Percentiles rank a stretch among this genome's conserved stretches.
Evolutionary conservation across 2,329 filamentous ascomycete genomes (phyloP).

Genomic region (Phialophora tarda): DNA sequence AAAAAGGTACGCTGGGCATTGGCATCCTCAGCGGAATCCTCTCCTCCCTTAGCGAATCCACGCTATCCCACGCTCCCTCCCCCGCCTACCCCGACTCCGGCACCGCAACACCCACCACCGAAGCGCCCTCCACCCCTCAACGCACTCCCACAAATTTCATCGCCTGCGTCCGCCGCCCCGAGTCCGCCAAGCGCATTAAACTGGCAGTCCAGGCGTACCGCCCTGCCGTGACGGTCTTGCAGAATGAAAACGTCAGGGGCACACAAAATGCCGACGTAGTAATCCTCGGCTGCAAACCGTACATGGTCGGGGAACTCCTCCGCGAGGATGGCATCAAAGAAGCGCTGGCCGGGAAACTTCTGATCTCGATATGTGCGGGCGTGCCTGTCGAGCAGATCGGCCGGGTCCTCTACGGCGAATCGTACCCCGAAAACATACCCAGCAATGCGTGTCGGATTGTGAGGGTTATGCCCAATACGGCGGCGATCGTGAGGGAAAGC

Average conservation of each 20-base stretch:
- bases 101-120: constrained; percentile 46
- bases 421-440: constrained; percentile 54
- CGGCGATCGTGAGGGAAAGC: constrained; percentile 75
- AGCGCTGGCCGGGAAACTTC: constrained; percentile 76
- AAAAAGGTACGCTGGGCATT: constrained; percentile 78
- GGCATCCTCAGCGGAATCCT: constrained; percentile 83
- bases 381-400: constrained; percentile 72
- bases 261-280: constrained; percentile 73
- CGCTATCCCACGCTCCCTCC: constrained; percentile 46
- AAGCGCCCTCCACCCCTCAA: constrained; percentile 50
- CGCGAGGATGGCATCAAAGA: constrained; percentile 64
- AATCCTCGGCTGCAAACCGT: constrained; percentile 80
- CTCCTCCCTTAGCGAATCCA: constrained; percentile 62
- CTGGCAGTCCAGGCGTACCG: constrained; percentile 67
- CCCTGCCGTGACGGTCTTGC: constrained; percentile 66
- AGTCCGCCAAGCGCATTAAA: constrained; percentile 72
- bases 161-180: constrained; percentile 75
- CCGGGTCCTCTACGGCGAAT: constrained; percentile 51
- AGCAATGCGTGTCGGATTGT: constrained; percentile 61
- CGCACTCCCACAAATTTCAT: constrained; percentile 76
- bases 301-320: constrained; percentile 73
- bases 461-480: constrained; percentile 84
- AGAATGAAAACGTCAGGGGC: constrained; percentile 73
- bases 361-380: constrained; percentile 82
- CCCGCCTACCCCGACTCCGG: constrained; percentile 49